Base-by-base conservation (phyloP, 164 flowering plant genomes). In the grape (Vitis vinifera) region DNA sequence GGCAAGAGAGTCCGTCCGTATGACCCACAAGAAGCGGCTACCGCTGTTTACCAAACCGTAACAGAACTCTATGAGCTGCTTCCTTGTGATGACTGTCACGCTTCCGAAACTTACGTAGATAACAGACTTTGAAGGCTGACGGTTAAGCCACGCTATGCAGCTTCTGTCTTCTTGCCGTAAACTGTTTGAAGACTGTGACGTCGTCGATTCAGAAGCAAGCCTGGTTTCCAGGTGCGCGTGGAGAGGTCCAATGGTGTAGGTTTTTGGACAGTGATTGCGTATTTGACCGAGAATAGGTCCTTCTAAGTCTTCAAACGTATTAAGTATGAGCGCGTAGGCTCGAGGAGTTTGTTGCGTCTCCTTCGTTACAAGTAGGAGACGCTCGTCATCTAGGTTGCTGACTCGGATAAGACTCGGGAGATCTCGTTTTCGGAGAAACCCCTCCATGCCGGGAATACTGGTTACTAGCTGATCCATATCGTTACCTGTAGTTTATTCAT, bases 101-200 rank as follows among this genome's bases (percentile, higher is more conserved):
- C 86, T 89, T 4, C 91, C 94, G 31, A 89, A 85, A 71, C 89
- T 85, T 1, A 85, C 87, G n/a, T 86, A 89, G 15, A 89, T 23
- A 9, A 89, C 91, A 0, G 91, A 89, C 2, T 75, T 70, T 0
- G 53, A 3, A 0, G 83, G 79, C 44, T 85, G 82, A 0, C 66
- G 8, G 44, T 86, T 81, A 3, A 89, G 85, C 94, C 90, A 89
- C 9, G 65, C 16, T 11, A 89, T 59, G 80, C 88, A 89, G 58
- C 76, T 78, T 4, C 65, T 51, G 67, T 89, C 88, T 29, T 74
- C 80, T 59, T 76, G 14, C 81, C 80, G 74, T 9, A 84, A 67
- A 57, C 80, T 71, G n/a, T 47, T 67, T 1, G 77, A 59, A 16
- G 52, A 17, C 10, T 3, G 19, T 13, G 65, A 51, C 0, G 67